Evolutionary conservation across 306 rosid genomes (phyloP), one percentile per base, ranked within the genome.

Genomic region (Neltuma alba): DNA sequence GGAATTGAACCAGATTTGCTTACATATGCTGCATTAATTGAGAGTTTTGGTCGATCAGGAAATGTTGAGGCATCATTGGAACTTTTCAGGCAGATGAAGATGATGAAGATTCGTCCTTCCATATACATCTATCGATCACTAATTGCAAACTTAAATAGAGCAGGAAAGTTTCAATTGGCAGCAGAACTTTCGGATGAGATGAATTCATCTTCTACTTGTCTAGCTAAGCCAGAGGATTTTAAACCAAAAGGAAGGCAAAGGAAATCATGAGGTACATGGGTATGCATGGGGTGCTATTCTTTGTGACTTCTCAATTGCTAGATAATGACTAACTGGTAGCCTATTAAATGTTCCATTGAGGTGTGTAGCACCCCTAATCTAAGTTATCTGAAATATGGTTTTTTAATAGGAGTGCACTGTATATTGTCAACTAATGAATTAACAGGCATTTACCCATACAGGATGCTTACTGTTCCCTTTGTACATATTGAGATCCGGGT

Each of bases 21-120:
- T 77, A 90, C 94, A 63, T 94, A 92, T 66, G 85, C 89, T 65
- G 92, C 97, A 58, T 42, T 90, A 68, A 91, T 91, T 83, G 89
- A 89, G 76, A 67, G 85, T 78, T 76, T 81, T 47, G 97, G 98
- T 25, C 76, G 93, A 52, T 80, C 91, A 67, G 98, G 97, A 72
- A 91, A 91, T 38, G 67, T 81, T n/a, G 89, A 90, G 84, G 90
- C 84, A 58, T 83, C 97, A 42, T 44, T 90, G 79, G 86, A 79
- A 88, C 85, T 77, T 73, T 91, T 92, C 48, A 70, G 38, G 57
- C 89, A 94, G 83, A 92, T 92, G 97, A 94, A 90, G 85, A 81
- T 66, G 72, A 92, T 74, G 83, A 75, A 54, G 72, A 81, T 92
- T 70, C 83, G 77, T 33, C 92, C 97, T 78, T 94, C 98, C 2